A percentile compares a stretch with the other conserved stretches of the same genome.
phyloP scores from a whole-genome alignment of 768 basidiomycete species.

The Scleroderma citrinum region DNA sequence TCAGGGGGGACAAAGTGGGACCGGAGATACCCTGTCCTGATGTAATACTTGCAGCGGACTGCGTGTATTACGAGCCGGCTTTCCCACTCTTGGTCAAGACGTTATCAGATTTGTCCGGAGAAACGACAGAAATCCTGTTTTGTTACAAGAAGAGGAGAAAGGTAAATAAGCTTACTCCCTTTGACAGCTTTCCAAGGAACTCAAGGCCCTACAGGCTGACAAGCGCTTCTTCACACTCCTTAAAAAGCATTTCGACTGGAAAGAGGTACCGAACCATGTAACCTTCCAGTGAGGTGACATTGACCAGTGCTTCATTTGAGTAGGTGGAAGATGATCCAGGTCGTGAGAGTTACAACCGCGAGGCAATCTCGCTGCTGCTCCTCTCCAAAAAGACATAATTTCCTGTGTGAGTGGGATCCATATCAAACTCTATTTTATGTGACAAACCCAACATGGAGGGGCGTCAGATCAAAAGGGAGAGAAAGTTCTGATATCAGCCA shows the following conservation, averaged over 20 bases:
- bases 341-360: slow-evolving; percentile 50
- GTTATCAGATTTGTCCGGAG: slow-evolving; percentile 54
- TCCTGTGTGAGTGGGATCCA: neutral
- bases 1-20: slow-evolving; percentile 64
- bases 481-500: no score
- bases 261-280: slow-evolving; percentile 38
- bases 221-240: slow-evolving; percentile 79
- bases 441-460: no score
- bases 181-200: neutral
- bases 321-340: slow-evolving; percentile 64
- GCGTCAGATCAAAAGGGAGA: no score
- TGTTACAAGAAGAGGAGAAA: slow-evolving; percentile 94
- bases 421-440: no score
- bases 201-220: slow-evolving; percentile 56
- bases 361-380: slow-evolving; percentile 59
- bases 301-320: neutral
- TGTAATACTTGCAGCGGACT: slow-evolving; percentile 85
- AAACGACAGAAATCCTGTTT: slow-evolving; percentile 68
- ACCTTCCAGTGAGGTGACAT: neutral
- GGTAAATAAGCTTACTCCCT: slow-evolving; percentile 36
- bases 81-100: slow-evolving; percentile 86
- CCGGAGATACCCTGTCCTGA: slow-evolving; percentile 44
- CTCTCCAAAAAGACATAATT: slow-evolving; percentile 15
- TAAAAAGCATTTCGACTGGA: slow-evolving; percentile 73
- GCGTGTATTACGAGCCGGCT: slow-evolving; percentile 92